Percentiles rank a stretch among this genome's conserved stretches.
These are phyloP conservation scores for Myriosclerotinia curreyana DNA, from an alignment of 2,329 filamentous ascomycete genomes.

Conservation along the genomic window DNA sequence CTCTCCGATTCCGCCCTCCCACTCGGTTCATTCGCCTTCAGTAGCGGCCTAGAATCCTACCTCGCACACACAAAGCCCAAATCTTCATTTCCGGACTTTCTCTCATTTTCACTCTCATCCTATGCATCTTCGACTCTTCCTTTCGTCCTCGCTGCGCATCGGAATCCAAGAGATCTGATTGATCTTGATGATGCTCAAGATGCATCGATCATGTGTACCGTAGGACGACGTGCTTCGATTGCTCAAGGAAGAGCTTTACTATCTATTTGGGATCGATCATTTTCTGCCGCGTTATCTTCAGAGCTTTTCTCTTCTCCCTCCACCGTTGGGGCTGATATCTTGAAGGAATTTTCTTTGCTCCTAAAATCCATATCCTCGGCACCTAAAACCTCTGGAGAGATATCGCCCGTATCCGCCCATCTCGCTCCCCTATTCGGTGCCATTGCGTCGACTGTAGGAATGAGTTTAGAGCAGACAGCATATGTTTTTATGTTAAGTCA, in stretches of 20 bases:
- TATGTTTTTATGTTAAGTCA: conserved; percentile 76
- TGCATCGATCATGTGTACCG: conserved; percentile 73
- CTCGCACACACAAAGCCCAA: conserved; percentile 61
- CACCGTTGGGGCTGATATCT: conserved; percentile 27
- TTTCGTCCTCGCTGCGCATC: conserved; percentile 68
- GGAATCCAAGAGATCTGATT: conserved; percentile 50
- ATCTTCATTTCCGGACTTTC: conserved; percentile 60
- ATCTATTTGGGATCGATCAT: conserved; percentile 71
- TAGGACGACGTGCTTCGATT: conserved; percentile 70
- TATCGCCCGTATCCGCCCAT: conserved; percentile 57
- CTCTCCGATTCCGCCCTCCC: conserved; percentile 80
- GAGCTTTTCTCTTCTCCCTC: conserved; percentile 25
- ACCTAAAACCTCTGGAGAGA: conserved; percentile 25
- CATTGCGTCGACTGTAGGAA: conserved; percentile 58
- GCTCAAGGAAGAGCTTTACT: conserved; percentile 74
- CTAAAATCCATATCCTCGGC: conserved; percentile 32
- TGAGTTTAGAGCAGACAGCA: conserved; percentile 60
- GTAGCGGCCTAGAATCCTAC: conserved; percentile 77
- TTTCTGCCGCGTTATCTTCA: conserved; percentile 45
- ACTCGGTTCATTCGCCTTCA: conserved; percentile 84
- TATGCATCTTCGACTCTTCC: conserved; percentile 71
- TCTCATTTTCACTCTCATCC: conserved; percentile 66
- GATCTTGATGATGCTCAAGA: conserved; percentile 72
- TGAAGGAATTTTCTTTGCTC: conserved; percentile 35
- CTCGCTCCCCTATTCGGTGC: conserved; percentile 69